Evolutionary conservation across 2,329 filamentous ascomycete genomes (phyloP), one percentile per base, ranked within the genome.

Genomic region (Nannizziopsis barbatae): DNA sequence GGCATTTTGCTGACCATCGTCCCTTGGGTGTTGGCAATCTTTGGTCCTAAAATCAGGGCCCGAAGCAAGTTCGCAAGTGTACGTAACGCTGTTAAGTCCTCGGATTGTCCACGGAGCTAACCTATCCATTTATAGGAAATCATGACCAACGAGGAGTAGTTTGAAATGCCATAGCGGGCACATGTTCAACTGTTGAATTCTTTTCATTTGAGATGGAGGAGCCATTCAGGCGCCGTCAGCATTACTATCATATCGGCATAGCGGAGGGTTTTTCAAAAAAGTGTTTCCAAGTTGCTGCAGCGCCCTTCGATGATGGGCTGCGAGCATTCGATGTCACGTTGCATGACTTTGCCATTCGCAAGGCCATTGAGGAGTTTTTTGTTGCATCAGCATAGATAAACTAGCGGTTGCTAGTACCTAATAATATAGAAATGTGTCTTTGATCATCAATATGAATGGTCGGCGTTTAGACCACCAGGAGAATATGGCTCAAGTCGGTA

Each of bases 1-100:
- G 76, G 74, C 2, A 69, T 71, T 2, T 49, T 75, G 1, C 64
- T 95, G 53, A 89, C 85, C 0, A 62, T 84, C 1, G 87, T 94
- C n/a, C 90, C 89, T 0, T 95, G 87, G 85, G 80, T 89, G 0
- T 64, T 95, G 45, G 76, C 89, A 0, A 78, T 92, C 30, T 92
- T 79, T 56, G 90, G 89, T 0, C 79, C 83, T 31, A 76, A 61
- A 54, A 94, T 95, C 53, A 73, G 89, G 22, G 75, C 76, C 9
- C 76, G 81, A 61, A 92, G 86, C 61, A 83, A 79, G 56, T 84
- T 95, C 66, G 87, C 87, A 3, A 75, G 73, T 61, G 77, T 75
- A 63, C 67, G 14, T 40, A 3, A 32, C 43, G 30, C 37, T 37
- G 35, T 35, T 62, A 57, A 45, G 9, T 57, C 60, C 22, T 11